phyloP scores from a whole-genome alignment of 2,329 filamentous ascomycete species.

The Ascochyta rabiei region DNA sequence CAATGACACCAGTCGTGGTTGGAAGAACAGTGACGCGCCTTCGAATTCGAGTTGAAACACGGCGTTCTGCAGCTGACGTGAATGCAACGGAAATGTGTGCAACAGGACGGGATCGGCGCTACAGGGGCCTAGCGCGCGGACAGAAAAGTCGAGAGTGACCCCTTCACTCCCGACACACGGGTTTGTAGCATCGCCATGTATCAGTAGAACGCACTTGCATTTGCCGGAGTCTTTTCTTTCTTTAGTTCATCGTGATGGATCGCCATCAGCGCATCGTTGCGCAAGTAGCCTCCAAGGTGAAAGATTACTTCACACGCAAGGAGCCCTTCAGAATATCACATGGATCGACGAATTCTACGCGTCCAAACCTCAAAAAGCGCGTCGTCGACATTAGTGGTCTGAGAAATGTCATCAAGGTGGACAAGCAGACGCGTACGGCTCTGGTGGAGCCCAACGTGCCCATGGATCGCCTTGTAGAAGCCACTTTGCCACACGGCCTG shows the following conservation, averaged over 20 bases:
- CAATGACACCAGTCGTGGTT: no score
- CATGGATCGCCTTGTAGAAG: slow-evolving; percentile 68
- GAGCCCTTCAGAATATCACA: slow-evolving; percentile 76
- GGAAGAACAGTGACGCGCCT: not conserved
- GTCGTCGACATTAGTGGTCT: slow-evolving; percentile 71
- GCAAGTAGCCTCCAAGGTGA: slow-evolving; percentile 54
- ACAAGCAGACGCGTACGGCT: slow-evolving; percentile 60
- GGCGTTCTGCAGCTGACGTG: not conserved
- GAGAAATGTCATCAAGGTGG: slow-evolving; percentile 66
- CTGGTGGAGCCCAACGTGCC: slow-evolving; percentile 74
- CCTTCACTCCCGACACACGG: not conserved
- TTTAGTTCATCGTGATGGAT: slow-evolving; percentile 36
- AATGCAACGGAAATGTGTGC: slow-evolving; percentile 1
- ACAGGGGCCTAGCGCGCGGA: slow-evolving; percentile 17
- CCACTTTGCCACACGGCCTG: slow-evolving; percentile 61
- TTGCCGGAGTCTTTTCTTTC: slow-evolving; percentile 11
- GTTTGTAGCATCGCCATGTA: slow-evolving; percentile 22
- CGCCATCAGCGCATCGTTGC: slow-evolving; percentile 53
- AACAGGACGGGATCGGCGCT: not conserved
- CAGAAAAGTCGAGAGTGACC: slow-evolving; percentile 21
- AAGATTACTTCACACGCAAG: slow-evolving; percentile 57
- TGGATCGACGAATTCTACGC: slow-evolving; percentile 78
- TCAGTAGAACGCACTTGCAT: slow-evolving; percentile 22
- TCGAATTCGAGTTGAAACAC: not conserved
- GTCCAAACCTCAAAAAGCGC: slow-evolving; percentile 53